These are phyloP conservation scores for Torulaspora microellipsoides DNA, from an alignment of 805 yeast species.

Conservation along the genomic window DNA sequence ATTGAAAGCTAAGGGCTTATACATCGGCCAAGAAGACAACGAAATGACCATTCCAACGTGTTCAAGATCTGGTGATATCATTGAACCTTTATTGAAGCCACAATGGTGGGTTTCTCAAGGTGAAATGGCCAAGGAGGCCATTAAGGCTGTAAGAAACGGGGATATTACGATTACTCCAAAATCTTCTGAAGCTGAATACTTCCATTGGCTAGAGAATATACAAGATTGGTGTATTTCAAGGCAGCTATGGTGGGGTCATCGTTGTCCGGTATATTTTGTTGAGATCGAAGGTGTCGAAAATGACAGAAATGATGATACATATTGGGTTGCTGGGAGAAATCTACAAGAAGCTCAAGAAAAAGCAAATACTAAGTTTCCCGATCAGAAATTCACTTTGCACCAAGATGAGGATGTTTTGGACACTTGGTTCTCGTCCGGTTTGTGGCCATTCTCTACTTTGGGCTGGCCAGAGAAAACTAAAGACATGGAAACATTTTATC, in stretches of 20 bases:
- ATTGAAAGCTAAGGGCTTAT: constrained; percentile 69
- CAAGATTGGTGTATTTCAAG: constrained; percentile 99
- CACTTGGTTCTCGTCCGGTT: constrained; percentile 97
- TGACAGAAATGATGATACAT: constrained; percentile 56
- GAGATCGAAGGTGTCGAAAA: constrained; percentile 68
- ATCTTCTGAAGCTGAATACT: constrained; percentile 86
- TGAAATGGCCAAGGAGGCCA: constrained; percentile 83
- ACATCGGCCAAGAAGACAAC: constrained; percentile 82
- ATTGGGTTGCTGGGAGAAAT: constrained; percentile 89
- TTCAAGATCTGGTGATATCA: constrained; percentile 94
- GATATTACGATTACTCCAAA: constrained; percentile 78
- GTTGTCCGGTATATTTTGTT: constrained; percentile 93
- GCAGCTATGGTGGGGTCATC: constrained; percentile 94
- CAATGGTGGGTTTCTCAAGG: constrained; percentile 98
- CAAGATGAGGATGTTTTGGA: constrained; percentile 98
- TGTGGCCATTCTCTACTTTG: constrained; percentile 95
- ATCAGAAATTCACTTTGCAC: constrained; percentile 63
- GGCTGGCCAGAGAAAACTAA: constrained; percentile 87
- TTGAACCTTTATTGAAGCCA: constrained; percentile 95
- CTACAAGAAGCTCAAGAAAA: constrained; percentile 78
- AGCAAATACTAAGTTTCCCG: constrained; percentile 72
- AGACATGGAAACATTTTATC: constrained; percentile 76
- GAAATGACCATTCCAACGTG: constrained; percentile 95
- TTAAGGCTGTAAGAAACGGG: constrained; percentile 79
- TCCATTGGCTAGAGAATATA: constrained; percentile 91